Base-by-base conservation (phyloP, 257 asterid genomes). In the Marsdenia floribunda region DNA sequence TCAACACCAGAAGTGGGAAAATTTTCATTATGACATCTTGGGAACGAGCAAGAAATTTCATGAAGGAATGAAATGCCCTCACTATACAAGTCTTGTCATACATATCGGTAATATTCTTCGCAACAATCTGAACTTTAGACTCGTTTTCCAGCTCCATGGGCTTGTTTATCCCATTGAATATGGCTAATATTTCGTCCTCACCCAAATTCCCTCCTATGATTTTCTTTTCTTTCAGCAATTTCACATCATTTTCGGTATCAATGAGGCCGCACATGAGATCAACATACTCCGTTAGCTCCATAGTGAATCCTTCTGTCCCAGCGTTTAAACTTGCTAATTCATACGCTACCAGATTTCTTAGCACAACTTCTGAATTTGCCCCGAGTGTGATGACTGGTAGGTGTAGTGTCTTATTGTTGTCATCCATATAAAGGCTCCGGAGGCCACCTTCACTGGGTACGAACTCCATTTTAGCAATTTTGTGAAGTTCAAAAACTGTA, bases 301-400 rank as follows among this genome's bases (percentile, higher is more conserved):
- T 53, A 42, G 22, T 50, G 0, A 70, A 73, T 24, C 73, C 80
- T 4, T 52, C 22, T 29, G 33, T 29, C 33, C 1, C 33, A 29
- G 33, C 33, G n/a, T n/a, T n/a, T 29, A 29, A n/a, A n/a, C n/a
- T 29, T 29, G 70, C 84, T 9, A 71, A 73, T 69, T 81, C 84
- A 21, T 68, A 77, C 11, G 81, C 82, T 37, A 81, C 29, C 50
- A 81, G 64, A 52, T 81, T 81, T 71, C 84, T 81, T 22, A 81
- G 24, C 37, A 81, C 42, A 14, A 81, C 74, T 61, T 61, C 68
- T 0, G 68, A 61, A 29, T 26, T 61, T 15, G 16, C n/a, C 1
- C 1, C 3, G 19, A 61, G 68, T 4, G 40, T 61, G 68, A 61
- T 61, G 4, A 22, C 42, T 14, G 68, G 68, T 21, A 61, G 81